These are phyloP conservation scores for Scleroderma citrinum DNA, from an alignment of 768 basidiomycete species.

Conservation along the genomic window DNA sequence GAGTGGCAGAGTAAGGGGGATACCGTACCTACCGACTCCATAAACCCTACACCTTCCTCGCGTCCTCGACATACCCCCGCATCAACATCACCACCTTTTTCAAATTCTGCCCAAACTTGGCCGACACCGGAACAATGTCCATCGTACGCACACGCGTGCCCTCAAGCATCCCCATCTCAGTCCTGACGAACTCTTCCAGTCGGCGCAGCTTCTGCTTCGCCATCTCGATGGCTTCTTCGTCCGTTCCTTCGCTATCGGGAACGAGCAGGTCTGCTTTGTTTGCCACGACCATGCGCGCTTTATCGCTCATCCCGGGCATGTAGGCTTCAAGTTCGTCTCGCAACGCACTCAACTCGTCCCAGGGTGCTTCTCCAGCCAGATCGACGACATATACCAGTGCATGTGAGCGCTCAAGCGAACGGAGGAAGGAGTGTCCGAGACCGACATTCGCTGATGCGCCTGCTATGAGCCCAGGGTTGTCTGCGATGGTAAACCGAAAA, in stretches of 20 bases:
- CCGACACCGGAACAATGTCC: conserved; percentile 79
- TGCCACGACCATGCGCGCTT: conserved; percentile 78
- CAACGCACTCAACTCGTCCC: conserved; percentile 69
- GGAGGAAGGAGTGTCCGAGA: conserved; percentile 88
- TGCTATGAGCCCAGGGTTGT: conserved; percentile 91
- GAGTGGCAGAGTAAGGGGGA: no score
- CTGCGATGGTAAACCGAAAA: conserved; percentile 91
- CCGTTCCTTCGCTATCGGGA: conserved; percentile 17
- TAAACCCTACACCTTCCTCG: conserved; percentile 19
- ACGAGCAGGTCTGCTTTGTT: conserved; percentile 93
- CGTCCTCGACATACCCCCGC: conserved; percentile 57
- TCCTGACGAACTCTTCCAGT: conserved; percentile 52
- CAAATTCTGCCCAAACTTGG: conserved; percentile 82
- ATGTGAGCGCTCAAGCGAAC: conserved; percentile 87
- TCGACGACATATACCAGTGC: conserved; percentile 93
- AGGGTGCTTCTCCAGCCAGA: conserved; percentile 65
- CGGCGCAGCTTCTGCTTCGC: conserved; percentile 51
- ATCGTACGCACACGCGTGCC: conserved; percentile 25
- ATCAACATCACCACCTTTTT: conserved; percentile 61
- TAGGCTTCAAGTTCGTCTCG: conserved; percentile 81
- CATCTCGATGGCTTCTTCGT: conserved; percentile 41
- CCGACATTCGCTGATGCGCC: conserved; percentile 86
- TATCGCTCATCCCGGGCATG: conserved; percentile 68
- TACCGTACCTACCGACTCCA: no score
- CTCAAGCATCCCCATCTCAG: conserved; percentile 32